Percentiles rank a stretch among this genome's conserved stretches.
These are phyloP conservation scores for Cystofilobasidium bisporidii DNA, from an alignment of 768 basidiomycete genomes.

Conservation along the genomic window DNA sequence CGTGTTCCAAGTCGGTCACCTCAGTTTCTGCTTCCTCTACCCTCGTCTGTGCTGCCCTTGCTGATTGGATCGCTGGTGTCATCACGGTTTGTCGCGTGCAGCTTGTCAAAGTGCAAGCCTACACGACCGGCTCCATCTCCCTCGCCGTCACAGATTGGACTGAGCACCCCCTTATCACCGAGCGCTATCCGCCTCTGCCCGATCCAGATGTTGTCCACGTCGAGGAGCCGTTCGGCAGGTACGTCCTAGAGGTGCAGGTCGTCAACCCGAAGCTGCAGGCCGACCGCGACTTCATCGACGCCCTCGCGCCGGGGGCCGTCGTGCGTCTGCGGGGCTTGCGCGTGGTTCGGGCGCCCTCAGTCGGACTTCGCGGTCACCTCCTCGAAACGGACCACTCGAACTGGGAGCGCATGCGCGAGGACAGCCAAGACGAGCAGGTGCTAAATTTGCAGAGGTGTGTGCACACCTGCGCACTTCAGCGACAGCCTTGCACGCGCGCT, in stretches of 20 bases:
- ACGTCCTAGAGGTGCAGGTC: slow-evolving; percentile 4
- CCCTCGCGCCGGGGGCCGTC: background rate
- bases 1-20: background rate
- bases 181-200: background rate
- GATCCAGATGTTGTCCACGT: background rate
- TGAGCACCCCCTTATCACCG: background rate
- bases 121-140: background rate
- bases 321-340: background rate
- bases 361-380: background rate
- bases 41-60: background rate
- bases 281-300: background rate
- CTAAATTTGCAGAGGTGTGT: background rate
- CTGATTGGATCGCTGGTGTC: background rate
- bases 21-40: background rate
- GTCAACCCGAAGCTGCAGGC: background rate
- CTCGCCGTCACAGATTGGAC: background rate
- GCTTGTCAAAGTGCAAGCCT: background rate
- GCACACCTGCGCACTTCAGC: background rate
- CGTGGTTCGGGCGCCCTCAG: background rate
- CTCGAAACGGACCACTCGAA: background rate
- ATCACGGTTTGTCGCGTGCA: background rate
- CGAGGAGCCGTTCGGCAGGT: background rate
- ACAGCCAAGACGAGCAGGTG: background rate
- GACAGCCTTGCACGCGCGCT: too few relatives aligned
- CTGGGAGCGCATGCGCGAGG: background rate